Conservation (phyloP, 352 stramenopile genomes). For the Plasmopara viticola region DNA sequence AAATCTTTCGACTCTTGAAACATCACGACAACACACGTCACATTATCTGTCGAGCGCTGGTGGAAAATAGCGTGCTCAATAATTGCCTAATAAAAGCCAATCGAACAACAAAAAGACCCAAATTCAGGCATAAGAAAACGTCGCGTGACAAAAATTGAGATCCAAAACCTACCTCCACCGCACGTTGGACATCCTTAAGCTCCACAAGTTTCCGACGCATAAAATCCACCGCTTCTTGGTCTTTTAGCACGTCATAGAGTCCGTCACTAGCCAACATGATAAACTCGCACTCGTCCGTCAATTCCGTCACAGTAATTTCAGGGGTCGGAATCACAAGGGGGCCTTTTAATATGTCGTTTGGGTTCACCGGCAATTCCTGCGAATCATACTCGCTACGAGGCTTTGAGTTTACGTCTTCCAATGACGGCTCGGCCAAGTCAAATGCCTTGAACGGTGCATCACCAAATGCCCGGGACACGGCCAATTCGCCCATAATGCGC, state of each 20-base stretch:
- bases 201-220: slow-evolving; percentile 63
- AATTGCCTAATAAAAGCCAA: slow-evolving; percentile 38
- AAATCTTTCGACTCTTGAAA: slow-evolving; percentile 62
- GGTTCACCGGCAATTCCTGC: slow-evolving; percentile 72
- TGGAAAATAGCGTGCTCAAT: slow-evolving; percentile 79
- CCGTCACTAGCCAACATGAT: slow-evolving; percentile 73
- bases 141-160: background rate
- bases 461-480: slow-evolving; percentile 75
- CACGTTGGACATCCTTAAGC: slow-evolving; percentile 67
- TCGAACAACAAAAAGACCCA: slow-evolving; percentile 1
- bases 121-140: background rate
- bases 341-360: slow-evolving; percentile 81
- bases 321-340: slow-evolving; percentile 74
- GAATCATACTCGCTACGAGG: slow-evolving; percentile 66
- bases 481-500: slow-evolving; percentile 91
- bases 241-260: slow-evolving; percentile 77
- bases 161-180: slow-evolving; percentile 49
- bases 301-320: slow-evolving; percentile 65
- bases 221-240: slow-evolving; percentile 79
- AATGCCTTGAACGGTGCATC: slow-evolving; percentile 96
- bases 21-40: slow-evolving; percentile 79
- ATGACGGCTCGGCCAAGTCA: slow-evolving; percentile 46
- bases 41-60: slow-evolving; percentile 82
- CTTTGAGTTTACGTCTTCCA: slow-evolving; percentile 35
- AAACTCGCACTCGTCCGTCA: slow-evolving; percentile 76